phyloP scores from a whole-genome alignment of 2,329 filamentous ascomycete species.

The Xylariaceae sp. region DNA sequence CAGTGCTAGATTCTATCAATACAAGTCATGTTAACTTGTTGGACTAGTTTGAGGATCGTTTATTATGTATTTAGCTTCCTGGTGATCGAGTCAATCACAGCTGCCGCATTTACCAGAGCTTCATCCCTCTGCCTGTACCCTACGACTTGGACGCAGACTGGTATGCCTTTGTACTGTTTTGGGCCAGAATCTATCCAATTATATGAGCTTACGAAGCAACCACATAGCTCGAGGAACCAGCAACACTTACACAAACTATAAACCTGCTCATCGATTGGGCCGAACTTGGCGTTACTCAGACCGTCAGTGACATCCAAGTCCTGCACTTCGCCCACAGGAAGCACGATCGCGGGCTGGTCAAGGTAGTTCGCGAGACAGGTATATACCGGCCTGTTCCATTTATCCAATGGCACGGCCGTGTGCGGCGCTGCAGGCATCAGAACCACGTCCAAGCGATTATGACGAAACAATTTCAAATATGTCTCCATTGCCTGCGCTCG shows the following conservation, averaged over 20 bases:
- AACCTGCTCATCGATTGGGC: constrained; percentile 17
- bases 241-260: no score
- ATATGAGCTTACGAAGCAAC: no score
- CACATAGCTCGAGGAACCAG: no score
- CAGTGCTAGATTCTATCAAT: constrained; percentile 18
- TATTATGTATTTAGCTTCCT: background rate
- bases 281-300: constrained; percentile 25
- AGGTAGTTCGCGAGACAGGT: constrained; percentile 57
- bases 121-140: constrained; percentile 32
- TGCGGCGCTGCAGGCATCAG: constrained; percentile 51
- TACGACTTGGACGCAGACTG: constrained; percentile 31
- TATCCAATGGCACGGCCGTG: constrained; percentile 44
- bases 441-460: constrained; percentile 45
- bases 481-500: constrained; percentile 23
- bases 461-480: constrained; percentile 25
- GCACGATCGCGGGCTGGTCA: constrained; percentile 51
- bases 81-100: constrained; percentile 26
- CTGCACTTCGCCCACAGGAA: constrained; percentile 42
- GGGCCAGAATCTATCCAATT: constrained; percentile 29
- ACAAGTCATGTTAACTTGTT: background rate
- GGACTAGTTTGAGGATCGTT: constrained; percentile 10
- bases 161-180: constrained; percentile 26
- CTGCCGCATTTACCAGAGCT: constrained; percentile 23
- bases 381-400: constrained; percentile 49
- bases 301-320: constrained; percentile 26